phyloP scores from a whole-genome alignment of 768 basidiomycete species.

The Boletellus emodensis region DNA sequence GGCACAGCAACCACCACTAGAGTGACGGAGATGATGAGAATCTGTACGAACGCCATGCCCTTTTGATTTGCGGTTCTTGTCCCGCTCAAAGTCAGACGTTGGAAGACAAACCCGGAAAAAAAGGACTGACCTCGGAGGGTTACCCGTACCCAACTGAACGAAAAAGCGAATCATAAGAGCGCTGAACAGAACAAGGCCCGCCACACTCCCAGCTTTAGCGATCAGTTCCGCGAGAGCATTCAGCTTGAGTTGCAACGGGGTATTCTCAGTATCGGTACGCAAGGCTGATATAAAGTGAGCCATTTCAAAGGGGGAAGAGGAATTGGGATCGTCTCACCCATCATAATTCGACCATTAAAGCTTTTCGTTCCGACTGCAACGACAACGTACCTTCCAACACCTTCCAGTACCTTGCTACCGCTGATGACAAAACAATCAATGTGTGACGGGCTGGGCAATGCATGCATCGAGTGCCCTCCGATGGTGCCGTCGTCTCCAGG shows the following conservation, averaged over 20 bases:
- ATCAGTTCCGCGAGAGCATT: constrained; percentile 94
- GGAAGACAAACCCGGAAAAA: not conserved
- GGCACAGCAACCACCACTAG: constrained; percentile 85
- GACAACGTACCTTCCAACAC: constrained; percentile 89
- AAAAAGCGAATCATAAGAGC: constrained; percentile 94
- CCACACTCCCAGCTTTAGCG: constrained; percentile 81
- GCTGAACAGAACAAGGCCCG: constrained; percentile 76
- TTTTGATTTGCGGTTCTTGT: constrained; percentile 70
- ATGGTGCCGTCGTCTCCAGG: constrained; percentile 21
- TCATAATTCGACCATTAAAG: constrained; percentile 97
- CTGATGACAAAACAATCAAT: constrained; percentile 90
- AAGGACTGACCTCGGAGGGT: constrained; percentile 50
- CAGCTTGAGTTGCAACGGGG: constrained; percentile 90
- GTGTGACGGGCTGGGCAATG: constrained; percentile 40
- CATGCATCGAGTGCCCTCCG: constrained; percentile 18
- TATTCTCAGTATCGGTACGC: constrained; percentile 80
- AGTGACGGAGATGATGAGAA: constrained; percentile 92
- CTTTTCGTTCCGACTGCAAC: constrained; percentile 89
- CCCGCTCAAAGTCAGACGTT: constrained; percentile 7
- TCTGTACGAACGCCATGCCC: constrained; percentile 87
- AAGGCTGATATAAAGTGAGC: constrained; percentile 51
- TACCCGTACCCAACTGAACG: constrained; percentile 67
- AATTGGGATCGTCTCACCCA: constrained; percentile 54
- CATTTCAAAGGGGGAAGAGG: not conserved
- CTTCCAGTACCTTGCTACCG: constrained; percentile 91